Evolutionary conservation across 2,329 filamentous ascomycete genomes (phyloP).

Genomic region (Fulvia fulva): DNA sequence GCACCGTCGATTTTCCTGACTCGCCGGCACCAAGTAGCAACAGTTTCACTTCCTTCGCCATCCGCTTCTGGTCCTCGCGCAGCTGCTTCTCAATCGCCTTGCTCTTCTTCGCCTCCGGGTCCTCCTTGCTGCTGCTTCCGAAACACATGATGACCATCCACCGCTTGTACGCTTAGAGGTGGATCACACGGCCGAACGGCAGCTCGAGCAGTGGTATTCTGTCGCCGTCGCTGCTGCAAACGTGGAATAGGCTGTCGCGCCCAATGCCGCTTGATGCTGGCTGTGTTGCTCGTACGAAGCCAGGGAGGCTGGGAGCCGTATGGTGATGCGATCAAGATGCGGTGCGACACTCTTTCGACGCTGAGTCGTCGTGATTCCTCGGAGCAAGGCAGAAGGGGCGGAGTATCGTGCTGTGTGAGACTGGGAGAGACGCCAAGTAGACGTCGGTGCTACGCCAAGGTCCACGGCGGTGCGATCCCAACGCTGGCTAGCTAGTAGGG

Average conservation of each 20-base stretch:
- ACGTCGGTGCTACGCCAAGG: not conserved
- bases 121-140: conserved; percentile 44
- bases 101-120: conserved; percentile 47
- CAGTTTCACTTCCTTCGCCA: conserved; percentile 88
- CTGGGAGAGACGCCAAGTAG: not conserved
- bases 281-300: not conserved
- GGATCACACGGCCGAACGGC: not conserved
- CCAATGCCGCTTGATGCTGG: not conserved
- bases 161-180: not conserved
- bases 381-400: not conserved
- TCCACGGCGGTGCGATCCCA: not conserved
- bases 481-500: not conserved
- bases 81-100: conserved; percentile 81
- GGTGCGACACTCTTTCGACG: conserved; percentile 11
- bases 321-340: conserved; percentile 9
- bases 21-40: conserved; percentile 90
- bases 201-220: not conserved
- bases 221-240: not conserved
- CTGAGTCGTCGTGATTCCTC: conserved; percentile 2
- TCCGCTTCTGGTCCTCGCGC: conserved; percentile 79
- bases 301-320: conserved; percentile 10
- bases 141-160: conserved; percentile 46
- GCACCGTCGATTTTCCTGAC: conserved; percentile 90
- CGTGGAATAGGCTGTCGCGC: not conserved
- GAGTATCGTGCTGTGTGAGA: not conserved